Percentiles rank a stretch among this genome's conserved stretches.
These are phyloP conservation scores for Lachnellula arida DNA, from an alignment of 2,329 filamentous ascomycete species.

Conservation along the genomic window DNA sequence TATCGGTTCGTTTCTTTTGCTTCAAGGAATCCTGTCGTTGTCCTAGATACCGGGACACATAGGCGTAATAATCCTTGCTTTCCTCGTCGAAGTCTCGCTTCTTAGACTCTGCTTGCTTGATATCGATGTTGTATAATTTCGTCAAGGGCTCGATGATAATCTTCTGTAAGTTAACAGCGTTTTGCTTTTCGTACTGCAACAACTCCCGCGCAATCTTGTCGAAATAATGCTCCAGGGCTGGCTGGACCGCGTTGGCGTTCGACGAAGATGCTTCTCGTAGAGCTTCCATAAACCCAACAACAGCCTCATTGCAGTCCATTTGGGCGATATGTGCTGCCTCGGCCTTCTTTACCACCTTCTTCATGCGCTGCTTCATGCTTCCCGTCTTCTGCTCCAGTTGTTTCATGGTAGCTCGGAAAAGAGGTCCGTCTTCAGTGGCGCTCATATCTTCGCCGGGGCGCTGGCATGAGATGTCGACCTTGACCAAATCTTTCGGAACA, in stretches of 20 bases:
- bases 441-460: conserved; percentile 82
- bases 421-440: conserved; percentile 82
- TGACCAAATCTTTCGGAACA: conserved; percentile 46
- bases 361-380: conserved; percentile 90
- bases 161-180: conserved; percentile 78
- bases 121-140: conserved; percentile 90
- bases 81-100: conserved; percentile 98
- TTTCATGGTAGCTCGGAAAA: conserved; percentile 96
- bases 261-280: conserved; percentile 82
- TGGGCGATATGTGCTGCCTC: conserved; percentile 81
- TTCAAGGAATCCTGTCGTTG: conserved; percentile 94
- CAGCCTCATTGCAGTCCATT: conserved; percentile 77
- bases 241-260: conserved; percentile 94
- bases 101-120: conserved; percentile 95
- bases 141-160: conserved; percentile 92
- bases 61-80: conserved; percentile 96
- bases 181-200: conserved; percentile 77
- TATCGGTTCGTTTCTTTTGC: conserved; percentile 92
- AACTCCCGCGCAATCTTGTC: conserved; percentile 95
- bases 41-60: conserved; percentile 91
- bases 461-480: conserved; percentile 82
- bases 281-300: conserved; percentile 77
- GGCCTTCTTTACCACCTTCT: conserved; percentile 91
- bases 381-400: conserved; percentile 94
- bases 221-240: conserved; percentile 95